Evolutionary conservation across 441 rosid genomes (phyloP).

Genomic region (Omphalea diandra): DNA sequence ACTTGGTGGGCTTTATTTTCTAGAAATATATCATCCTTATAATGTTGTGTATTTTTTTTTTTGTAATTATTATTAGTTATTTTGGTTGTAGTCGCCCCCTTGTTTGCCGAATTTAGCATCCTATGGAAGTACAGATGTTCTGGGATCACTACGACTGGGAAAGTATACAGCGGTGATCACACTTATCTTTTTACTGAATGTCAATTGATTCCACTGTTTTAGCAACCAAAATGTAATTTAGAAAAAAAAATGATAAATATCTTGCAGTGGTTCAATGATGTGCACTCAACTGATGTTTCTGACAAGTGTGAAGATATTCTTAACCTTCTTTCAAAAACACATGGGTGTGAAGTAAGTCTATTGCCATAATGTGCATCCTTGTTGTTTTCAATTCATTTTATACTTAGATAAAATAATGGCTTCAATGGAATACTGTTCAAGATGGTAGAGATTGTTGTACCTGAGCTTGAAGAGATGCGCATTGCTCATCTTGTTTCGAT

Average conservation of each 20-base stretch:
- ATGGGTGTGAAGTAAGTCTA: constrained; percentile 73
- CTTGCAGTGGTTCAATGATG: constrained; percentile 92
- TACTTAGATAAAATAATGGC: background rate
- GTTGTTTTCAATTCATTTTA: constrained; percentile 1
- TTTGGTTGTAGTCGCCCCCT: constrained; percentile 66
- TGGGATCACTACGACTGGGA: constrained; percentile 72
- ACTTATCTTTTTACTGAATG: constrained; percentile 23
- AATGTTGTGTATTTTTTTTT: constrained; percentile 15
- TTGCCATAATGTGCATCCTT: background rate
- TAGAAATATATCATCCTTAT: constrained; percentile 2
- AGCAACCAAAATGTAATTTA: constrained; percentile 12
- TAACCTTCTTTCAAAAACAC: constrained; percentile 51
- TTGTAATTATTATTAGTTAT: too few species aligned
- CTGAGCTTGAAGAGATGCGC: constrained; percentile 84
- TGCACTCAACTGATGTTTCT: constrained; percentile 67
- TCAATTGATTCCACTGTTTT: constrained; percentile 3
- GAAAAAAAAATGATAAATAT: constrained; percentile 22
- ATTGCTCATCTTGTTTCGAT: constrained; percentile 75
- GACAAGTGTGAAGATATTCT: constrained; percentile 75
- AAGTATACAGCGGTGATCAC: constrained; percentile 61
- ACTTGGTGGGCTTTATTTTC: constrained; percentile 2
- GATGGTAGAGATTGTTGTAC: constrained; percentile 80
- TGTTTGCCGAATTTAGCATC: constrained; percentile 67
- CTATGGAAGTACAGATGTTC: constrained; percentile 33
- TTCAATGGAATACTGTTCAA: constrained; percentile 27